These are phyloP conservation scores for Alternaria postmessia DNA, from an alignment of 2,329 filamentous ascomycete species.

Conservation along the genomic window DNA sequence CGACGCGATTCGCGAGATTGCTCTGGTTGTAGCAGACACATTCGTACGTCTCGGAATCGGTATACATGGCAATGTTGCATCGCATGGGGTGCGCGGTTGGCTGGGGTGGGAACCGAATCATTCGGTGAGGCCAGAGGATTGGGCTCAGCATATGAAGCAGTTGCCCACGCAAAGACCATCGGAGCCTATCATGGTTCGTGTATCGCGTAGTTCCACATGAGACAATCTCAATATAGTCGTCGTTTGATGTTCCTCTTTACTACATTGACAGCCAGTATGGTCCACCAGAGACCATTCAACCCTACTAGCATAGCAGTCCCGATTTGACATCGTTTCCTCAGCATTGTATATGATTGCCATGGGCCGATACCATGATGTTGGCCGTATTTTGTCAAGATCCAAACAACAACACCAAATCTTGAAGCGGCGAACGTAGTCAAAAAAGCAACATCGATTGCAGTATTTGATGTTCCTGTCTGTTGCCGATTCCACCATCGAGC, in stretches of 20 bases:
- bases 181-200: background rate
- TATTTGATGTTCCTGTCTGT: background rate
- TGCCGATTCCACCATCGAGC: conserved; percentile 1
- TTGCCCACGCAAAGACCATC: conserved; percentile 1
- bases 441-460: background rate
- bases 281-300: background rate
- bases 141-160: conserved; percentile 3
- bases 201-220: background rate
- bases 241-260: background rate
- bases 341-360: background rate
- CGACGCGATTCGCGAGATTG: background rate
- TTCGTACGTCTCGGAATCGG: background rate
- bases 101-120: background rate
- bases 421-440: background rate
- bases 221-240: no score
- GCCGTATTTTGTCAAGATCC: conserved; percentile 1
- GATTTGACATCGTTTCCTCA: conserved; percentile 1
- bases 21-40: background rate
- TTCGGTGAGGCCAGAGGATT: background rate
- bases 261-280: background rate
- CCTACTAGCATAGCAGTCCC: conserved; percentile 2
- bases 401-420: background rate
- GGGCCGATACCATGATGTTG: background rate
- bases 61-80: background rate
- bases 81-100: conserved; percentile 1